These are phyloP conservation scores for Larix sibirica DNA, from an alignment of 83 land plant genomes.

Conservation along the genomic window DNA sequence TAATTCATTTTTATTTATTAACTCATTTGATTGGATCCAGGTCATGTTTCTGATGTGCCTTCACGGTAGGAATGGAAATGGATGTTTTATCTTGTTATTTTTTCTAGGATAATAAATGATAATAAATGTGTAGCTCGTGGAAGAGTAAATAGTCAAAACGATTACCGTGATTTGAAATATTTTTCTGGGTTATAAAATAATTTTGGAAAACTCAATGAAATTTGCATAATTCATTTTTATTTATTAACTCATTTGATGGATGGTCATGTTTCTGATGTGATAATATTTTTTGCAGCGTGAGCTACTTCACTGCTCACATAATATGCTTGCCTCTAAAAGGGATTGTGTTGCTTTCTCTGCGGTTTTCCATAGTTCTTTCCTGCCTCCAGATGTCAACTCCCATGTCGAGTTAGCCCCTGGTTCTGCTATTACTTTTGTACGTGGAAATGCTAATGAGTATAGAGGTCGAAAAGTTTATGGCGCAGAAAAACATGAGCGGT, in stretches of 20 bases:
- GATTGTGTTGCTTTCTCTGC: constrained; percentile 43
- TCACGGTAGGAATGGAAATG: neutral
- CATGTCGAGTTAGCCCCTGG: constrained; percentile 17
- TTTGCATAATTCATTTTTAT: neutral
- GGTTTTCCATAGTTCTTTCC: constrained; percentile 37
- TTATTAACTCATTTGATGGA: neutral
- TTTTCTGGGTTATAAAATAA: neutral
- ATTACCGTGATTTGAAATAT: neutral
- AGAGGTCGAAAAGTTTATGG: constrained; percentile 33
- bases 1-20: neutral
- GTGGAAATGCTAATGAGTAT: constrained; percentile 26
- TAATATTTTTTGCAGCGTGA: constrained; percentile 46
- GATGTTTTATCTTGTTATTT: neutral
- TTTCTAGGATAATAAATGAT: neutral
- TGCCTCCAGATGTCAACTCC: constrained; percentile 49
- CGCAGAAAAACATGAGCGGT: constrained; percentile 26
- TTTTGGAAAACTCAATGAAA: too few species aligned
- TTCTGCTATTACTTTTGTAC: constrained; percentile 60
- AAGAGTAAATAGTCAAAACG: neutral
- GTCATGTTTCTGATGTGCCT: neutral
- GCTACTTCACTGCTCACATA: constrained; percentile 53
- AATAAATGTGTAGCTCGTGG: neutral
- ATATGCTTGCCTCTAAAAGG: constrained; percentile 52
- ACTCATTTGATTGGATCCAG: neutral
- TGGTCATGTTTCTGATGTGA: neutral